Evolutionary conservation across 2,329 filamentous ascomycete genomes (phyloP).

Genomic region (Fusarium sacchari): DNA sequence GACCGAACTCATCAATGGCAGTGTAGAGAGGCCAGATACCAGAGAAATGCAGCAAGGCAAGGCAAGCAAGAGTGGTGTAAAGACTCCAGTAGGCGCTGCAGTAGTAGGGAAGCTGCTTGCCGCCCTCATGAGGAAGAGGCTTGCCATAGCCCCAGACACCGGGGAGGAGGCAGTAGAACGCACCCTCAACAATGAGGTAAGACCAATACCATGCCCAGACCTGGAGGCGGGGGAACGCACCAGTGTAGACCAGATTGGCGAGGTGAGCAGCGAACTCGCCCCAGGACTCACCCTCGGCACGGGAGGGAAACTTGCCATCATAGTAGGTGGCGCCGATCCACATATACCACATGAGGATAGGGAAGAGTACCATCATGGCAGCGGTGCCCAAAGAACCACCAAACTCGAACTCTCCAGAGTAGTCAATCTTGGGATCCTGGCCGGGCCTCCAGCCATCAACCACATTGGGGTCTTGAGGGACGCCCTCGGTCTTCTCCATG

Average conservation of each 20-base stretch:
- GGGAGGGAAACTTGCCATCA: slow-evolving; percentile 80
- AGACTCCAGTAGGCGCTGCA: slow-evolving; percentile 91
- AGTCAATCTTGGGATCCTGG: slow-evolving; percentile 70
- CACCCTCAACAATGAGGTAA: slow-evolving; percentile 86
- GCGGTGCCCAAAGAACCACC: slow-evolving; percentile 84
- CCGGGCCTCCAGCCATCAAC: slow-evolving; percentile 69
- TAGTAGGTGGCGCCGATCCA: slow-evolving; percentile 97
- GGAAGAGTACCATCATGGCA: slow-evolving; percentile 91
- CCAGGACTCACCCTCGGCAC: slow-evolving; percentile 71
- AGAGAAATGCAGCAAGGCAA: slow-evolving; percentile 79
- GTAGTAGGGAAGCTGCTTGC: slow-evolving; percentile 91
- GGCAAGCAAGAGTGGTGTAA: slow-evolving; percentile 82
- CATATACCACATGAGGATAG: slow-evolving; percentile 99
- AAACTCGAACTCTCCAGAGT: slow-evolving; percentile 79
- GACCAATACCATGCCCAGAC: slow-evolving; percentile 96
- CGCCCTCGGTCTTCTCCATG: slow-evolving; percentile 35
- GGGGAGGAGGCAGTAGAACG: slow-evolving; percentile 85
- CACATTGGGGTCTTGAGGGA: slow-evolving; percentile 35
- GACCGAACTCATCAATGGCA: slow-evolving; percentile 93
- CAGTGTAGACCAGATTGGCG: slow-evolving; percentile 77
- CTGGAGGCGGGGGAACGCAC: slow-evolving; percentile 82
- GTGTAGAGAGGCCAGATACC: slow-evolving; percentile 91
- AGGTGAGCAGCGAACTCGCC: slow-evolving; percentile 78
- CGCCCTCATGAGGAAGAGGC: slow-evolving; percentile 81
- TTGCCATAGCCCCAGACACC: slow-evolving; percentile 91